Evolutionary conservation across 2,329 filamentous ascomycete genomes (phyloP), one percentile per base, ranked within the genome.

Genomic region (Didymella arachidicola): DNA sequence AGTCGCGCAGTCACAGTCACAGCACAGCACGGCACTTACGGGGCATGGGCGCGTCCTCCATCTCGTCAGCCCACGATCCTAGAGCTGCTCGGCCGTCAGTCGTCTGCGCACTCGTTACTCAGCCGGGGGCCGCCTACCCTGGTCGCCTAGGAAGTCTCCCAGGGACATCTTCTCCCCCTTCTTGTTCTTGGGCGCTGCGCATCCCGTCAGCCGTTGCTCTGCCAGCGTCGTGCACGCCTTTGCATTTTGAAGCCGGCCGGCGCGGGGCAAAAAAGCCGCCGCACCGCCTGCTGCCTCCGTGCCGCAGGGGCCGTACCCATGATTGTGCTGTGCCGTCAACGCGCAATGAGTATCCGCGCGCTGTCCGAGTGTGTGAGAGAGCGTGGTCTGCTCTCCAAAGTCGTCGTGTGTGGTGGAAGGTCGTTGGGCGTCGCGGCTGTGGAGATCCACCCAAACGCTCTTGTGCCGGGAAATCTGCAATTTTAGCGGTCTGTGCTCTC

Each of bases 21-120:
- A 7, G n/a, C 16, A 34, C 32, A 18, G 16, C 16, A 14, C 32
- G 32, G 32, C 32, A 36, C 32, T 36, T n/a, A 94, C 91, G 83
- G 79, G 88, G 86, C 67, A 91, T 86, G 63, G 86, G 85, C 79
- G 84, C 83, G 74, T 97, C 93, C 80, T 99, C 95, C 82, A 99
- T 97, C 79, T 99, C 95, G 82, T 99, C 96, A 73, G 95, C 95
- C 95, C 95, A 99, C 70, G 95, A 98, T 76, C 94, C 93, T 76
- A 89, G 84, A 73, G 86, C 88, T 90, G 73, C 61, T 59, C 50
- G 50, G 45, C 59, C 25, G 70, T 74, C 63, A 77, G 74, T 72
- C 50, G 60, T 43, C 45, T 53, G 48, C 63, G 62, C 64, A 53
- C 59, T 59, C 58, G 55, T 47, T 52, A 10, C 67, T 60, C 51